phyloP scores from a whole-genome alignment of 148 eudicot species.

The Polygonum aviculare region DNA sequence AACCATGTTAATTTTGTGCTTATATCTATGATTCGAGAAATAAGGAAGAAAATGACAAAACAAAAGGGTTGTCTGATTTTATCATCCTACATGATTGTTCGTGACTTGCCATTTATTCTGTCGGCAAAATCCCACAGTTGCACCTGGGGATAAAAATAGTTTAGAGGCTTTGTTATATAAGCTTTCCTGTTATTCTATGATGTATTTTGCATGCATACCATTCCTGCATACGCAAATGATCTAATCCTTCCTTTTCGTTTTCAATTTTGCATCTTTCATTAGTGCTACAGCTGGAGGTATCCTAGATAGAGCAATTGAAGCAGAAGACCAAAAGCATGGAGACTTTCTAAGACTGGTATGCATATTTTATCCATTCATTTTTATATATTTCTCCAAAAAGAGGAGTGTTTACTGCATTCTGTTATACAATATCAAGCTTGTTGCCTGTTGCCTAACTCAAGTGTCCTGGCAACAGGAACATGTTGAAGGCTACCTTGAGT shows the following conservation, averaged over 20 bases:
- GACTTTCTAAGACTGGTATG: constrained; percentile 9
- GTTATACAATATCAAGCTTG: neutral
- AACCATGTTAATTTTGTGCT: neutral
- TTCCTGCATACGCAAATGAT: neutral
- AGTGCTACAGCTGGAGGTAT: constrained; percentile 11
- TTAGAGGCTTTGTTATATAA: neutral
- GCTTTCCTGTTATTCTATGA: neutral
- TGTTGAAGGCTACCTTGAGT: constrained; percentile 7
- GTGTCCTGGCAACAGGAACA: constrained; percentile 5
- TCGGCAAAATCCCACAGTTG: neutral
- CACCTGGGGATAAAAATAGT: neutral
- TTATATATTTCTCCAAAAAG: neutral
- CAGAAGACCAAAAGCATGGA: constrained; percentile 10
- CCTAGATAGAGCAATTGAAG: constrained; percentile 10
- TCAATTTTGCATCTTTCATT: neutral
- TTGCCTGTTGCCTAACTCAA: neutral
- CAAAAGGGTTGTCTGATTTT: neutral
- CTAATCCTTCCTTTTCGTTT: neutral
- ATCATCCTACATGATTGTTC: neutral
- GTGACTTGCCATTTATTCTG: neutral
- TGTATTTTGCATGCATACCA: neutral
- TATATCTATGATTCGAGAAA: neutral
- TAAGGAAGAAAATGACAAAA: neutral
- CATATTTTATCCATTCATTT: neutral
- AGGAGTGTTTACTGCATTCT: neutral